phyloP scores from a whole-genome alignment of 2,329 filamentous ascomycete species.

The Sporothrix pseudoabietina region DNA sequence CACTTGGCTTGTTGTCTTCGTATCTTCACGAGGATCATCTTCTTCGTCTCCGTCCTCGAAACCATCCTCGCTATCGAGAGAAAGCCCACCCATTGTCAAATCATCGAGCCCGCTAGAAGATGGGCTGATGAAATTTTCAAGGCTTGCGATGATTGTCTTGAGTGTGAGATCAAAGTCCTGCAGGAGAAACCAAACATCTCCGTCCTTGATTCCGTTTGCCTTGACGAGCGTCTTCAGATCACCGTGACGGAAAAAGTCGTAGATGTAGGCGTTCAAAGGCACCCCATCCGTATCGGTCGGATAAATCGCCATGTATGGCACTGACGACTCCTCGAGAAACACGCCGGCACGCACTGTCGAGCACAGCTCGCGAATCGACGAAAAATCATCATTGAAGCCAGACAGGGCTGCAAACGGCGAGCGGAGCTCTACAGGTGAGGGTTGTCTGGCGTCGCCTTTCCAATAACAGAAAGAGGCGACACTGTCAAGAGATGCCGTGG shows the following conservation, averaged over 20 bases:
- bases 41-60: conserved; percentile 38
- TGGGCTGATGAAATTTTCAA: conserved; percentile 60
- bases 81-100: conserved; percentile 45
- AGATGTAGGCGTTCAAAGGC: conserved; percentile 67
- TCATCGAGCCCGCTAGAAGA: conserved; percentile 43
- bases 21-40: conserved; percentile 34
- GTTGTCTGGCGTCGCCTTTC: no score
- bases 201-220: conserved; percentile 66
- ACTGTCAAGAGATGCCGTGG: not conserved
- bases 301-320: conserved; percentile 67
- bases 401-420: conserved; percentile 74
- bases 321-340: conserved; percentile 72
- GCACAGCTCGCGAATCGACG: conserved; percentile 68
- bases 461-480: not conserved
- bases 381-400: conserved; percentile 65
- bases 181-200: conserved; percentile 72
- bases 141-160: conserved; percentile 70
- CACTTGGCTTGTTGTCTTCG: not conserved
- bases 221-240: conserved; percentile 60
- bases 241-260: conserved; percentile 77
- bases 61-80: conserved; percentile 46
- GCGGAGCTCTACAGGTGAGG: conserved; percentile 46
- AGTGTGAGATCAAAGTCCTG: conserved; percentile 62
- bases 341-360: conserved; percentile 65
- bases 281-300: conserved; percentile 53